These are phyloP conservation scores for Fusarium aywerte DNA, from an alignment of 2,329 filamentous ascomycete genomes.

Conservation along the genomic window DNA sequence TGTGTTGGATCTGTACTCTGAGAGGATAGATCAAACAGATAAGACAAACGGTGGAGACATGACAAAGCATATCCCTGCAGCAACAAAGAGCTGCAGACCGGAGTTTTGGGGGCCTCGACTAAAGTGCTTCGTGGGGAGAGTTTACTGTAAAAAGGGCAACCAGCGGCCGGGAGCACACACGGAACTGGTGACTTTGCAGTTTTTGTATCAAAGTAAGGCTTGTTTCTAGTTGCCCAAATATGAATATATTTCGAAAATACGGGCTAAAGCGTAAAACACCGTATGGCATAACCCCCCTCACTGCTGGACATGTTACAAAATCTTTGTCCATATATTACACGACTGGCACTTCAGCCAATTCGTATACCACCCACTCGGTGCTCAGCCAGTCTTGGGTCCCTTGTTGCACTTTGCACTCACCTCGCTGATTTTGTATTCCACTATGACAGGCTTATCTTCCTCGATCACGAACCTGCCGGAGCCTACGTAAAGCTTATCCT, in stretches of 20 bases:
- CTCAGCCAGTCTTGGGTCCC: constrained; percentile 10
- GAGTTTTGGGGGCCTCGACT: constrained; percentile 37
- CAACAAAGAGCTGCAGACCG: constrained; percentile 39
- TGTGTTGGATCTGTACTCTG: constrained; percentile 28
- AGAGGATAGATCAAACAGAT: constrained; percentile 13
- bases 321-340: background rate
- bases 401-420: constrained; percentile 46
- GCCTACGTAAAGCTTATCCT: constrained; percentile 55
- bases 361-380: background rate
- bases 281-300: background rate
- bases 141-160: constrained; percentile 22
- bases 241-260: constrained; percentile 39
- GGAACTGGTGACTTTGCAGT: constrained; percentile 16
- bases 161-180: constrained; percentile 19
- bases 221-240: constrained; percentile 29
- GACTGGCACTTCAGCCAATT: background rate
- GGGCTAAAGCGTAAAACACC: constrained; percentile 4
- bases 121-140: constrained; percentile 26
- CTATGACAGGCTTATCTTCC: constrained; percentile 48
- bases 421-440: constrained; percentile 58
- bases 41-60: constrained; percentile 5
- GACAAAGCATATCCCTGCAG: constrained; percentile 37
- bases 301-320: background rate
- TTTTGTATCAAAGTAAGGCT: constrained; percentile 33
- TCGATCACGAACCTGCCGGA: constrained; percentile 56